Evolutionary conservation across 2,329 filamentous ascomycete genomes (phyloP), one percentile per base, ranked within the genome.

Genomic region (Trichocomaceae sp.): DNA sequence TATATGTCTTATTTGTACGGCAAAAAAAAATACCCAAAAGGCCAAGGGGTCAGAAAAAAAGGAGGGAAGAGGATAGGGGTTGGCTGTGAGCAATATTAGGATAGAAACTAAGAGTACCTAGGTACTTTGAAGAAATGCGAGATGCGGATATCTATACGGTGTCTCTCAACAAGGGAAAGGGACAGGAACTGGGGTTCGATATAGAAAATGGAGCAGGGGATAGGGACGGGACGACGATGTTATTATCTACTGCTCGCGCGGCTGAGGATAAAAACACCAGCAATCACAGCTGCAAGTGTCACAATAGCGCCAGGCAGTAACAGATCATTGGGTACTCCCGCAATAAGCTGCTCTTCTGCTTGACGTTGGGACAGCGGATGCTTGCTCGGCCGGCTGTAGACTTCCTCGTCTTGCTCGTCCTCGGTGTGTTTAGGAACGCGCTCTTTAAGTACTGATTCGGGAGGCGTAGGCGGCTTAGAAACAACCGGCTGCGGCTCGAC

Each of bases 221-320:
- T 22, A 19, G 31, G 4, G 20, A 47, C 12, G 15, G 29, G 29
- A 33, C 29, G 12, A 10, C 29, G 31, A 35, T 35, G 5, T 15
- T 42, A 59, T 67, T 60, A 73, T 64, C 77, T 74, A 58, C 72
- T 77, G 15, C 74, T 79, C 42, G 85, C 75, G 60, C 90, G 84
- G 58, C 88, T 85, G 64, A 99, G 83, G 42, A 90, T 85, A 75
- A 99, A 99, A 10, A 97, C 92, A 61, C 88, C 89, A 41, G 95
- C 80, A 72, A 99, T 96, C 37, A 96, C 91, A 44, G 95, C 89
- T 9, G 92, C 93, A 66, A 99, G 75, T n/a, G 91, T 91, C 55
- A 93, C 90, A 68, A 99, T 92, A 19, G 93, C 93, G 61, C 93
- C 93, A 0, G 93, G 93, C 42, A 97, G 81, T 17, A 99, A 78